Base-by-base conservation (phyloP, 371 early-diverging fungal genomes). In the Nosema muscidifuracis region DNA sequence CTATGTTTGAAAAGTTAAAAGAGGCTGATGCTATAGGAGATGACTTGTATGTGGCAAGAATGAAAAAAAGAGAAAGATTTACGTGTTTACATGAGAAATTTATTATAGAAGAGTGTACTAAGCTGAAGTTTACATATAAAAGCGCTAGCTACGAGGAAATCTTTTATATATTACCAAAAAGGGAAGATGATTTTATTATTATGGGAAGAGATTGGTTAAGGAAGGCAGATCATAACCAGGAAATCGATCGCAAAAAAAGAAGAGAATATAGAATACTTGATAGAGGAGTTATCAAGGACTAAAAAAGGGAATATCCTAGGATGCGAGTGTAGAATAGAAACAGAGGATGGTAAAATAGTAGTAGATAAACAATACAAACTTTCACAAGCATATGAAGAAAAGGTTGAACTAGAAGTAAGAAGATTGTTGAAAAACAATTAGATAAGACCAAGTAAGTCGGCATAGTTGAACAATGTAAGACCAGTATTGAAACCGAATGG, bases 401-500 rank as follows among this genome's bases (percentile, higher is more conserved):
- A 60, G 10, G 18, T 60, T 16, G 60, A 60, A 34, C 1, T 7
- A 10, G 40, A 60, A 34, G 20, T 60, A 36, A 10, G 7, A 12
- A 60, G 60, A 36, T 18, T 60, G 9, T 15, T 42, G 20, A 70
- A 63, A 44, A n/a, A 6, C 0, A 28, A 63, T 1, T 56, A 76
- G 12, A 69, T 77, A 36, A 62, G 56, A 43, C 26, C 40, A 64
- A 55, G 50, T 9, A 67, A 22, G n/a, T 73, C 67, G 6, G n/a
- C 24, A 1, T 71, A 74, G 77, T 13, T 34, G 20, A 73, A 61
- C 22, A 50, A 26, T 22, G 38, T 70, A 26, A 47, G 33, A 38
- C 50, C 66, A 40, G 58, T 70, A 16, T 1, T n/a, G 22, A 74
- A 78, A 47, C 0, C 2, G 38, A 36, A 70, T 64, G 75, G 71